Conservation (phyloP, 441 rosid species). For the Cnidoscolus chayamansa region DNA sequence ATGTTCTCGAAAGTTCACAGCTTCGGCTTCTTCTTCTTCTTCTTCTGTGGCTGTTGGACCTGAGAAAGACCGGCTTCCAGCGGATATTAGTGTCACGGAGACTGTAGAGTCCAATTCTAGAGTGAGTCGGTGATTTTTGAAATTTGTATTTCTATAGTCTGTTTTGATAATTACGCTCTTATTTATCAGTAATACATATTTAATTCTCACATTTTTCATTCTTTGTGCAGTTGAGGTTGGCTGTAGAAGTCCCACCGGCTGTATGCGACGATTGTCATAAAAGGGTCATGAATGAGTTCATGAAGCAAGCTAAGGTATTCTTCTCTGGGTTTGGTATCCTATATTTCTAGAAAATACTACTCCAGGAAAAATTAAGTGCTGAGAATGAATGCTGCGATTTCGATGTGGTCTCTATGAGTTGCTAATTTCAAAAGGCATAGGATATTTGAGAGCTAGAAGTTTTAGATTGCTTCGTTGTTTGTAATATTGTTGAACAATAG, state of each 20-base stretch:
- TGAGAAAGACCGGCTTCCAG: conserved; percentile 65
- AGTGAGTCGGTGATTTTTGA: conserved; percentile 35
- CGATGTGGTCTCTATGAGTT: too few species aligned
- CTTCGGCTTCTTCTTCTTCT: conserved; percentile 35
- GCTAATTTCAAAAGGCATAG: too few species aligned
- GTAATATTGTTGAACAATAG: too few species aligned
- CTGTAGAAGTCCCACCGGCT: conserved; percentile 66
- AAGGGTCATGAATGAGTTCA: conserved; percentile 62
- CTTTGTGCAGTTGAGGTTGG: conserved; percentile 54
- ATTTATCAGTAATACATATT: background rate
- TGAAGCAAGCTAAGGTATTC: conserved; percentile 65
- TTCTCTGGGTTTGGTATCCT: background rate
- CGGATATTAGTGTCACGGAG: conserved; percentile 59
- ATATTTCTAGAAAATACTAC: background rate
- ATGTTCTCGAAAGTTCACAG: conserved; percentile 23
- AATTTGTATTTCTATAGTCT: conserved; percentile 2
- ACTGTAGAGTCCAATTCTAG: conserved; percentile 61
- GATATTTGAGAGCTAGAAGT: too few species aligned
- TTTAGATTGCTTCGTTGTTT: background rate
- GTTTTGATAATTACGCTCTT: background rate
- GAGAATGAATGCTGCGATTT: too few species aligned
- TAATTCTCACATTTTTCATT: background rate
- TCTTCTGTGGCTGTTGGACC: conserved; percentile 39
- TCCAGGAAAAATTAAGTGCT: too few species aligned
- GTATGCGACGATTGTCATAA: conserved; percentile 79